phyloP scores from a whole-genome alignment of 768 basidiomycete species.

The Naematelia encephala region DNA sequence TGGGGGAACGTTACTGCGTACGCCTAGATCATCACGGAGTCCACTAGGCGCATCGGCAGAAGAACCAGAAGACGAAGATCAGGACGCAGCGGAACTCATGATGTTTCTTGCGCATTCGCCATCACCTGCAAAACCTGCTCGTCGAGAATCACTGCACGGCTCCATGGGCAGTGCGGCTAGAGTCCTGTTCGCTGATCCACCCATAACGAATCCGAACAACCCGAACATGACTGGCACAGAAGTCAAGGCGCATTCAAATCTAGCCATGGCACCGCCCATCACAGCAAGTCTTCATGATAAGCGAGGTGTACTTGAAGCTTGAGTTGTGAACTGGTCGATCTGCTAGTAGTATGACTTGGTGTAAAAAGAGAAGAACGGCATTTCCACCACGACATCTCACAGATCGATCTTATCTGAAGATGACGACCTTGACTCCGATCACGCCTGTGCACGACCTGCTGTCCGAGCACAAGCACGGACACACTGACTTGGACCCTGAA shows the following conservation, averaged over 20 bases:
- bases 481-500: background rate
- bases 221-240: background rate
- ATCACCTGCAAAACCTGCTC: conserved; percentile 22
- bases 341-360: background rate
- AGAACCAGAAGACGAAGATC: conserved; percentile 31
- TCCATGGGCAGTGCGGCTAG: conserved; percentile 29
- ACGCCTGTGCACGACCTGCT: background rate
- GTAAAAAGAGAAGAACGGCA: background rate
- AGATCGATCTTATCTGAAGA: no score
- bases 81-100: conserved; percentile 48
- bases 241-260: conserved; percentile 25
- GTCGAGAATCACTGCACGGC: background rate
- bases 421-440: no score
- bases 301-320: background rate
- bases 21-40: conserved; percentile 8
- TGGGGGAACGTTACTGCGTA: background rate
- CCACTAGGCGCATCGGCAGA: conserved; percentile 1
- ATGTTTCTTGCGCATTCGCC: conserved; percentile 50
- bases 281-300: conserved; percentile 15
- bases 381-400: no score
- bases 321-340: background rate
- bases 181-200: conserved; percentile 39
- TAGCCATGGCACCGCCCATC: conserved; percentile 37
- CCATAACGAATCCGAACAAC: background rate
- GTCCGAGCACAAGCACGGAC: background rate